Conservation (phyloP, 1,284 basidiomycete genomes). For the Trametes versicolor region DNA sequence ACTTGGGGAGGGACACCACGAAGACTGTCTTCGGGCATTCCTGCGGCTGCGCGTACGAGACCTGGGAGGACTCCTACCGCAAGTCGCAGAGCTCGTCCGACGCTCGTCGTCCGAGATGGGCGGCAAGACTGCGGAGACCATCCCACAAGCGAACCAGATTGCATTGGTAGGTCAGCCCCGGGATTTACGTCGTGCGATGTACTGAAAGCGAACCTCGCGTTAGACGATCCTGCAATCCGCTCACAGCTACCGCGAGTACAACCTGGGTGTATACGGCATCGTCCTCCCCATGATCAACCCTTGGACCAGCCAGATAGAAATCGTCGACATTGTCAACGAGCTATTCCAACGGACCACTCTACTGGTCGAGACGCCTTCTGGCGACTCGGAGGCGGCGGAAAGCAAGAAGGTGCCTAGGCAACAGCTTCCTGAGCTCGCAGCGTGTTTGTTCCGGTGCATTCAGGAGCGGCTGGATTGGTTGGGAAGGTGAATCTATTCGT, state of each 20-base stretch:
- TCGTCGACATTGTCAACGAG: conserved; percentile 77
- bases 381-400: conserved; percentile 37
- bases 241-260: conserved; percentile 77
- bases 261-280: conserved; percentile 81
- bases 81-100: conserved; percentile 58
- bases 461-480: conserved; percentile 80
- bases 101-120: conserved; percentile 52
- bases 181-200: neutral
- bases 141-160: conserved; percentile 80
- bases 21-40: conserved; percentile 87
- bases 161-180: conserved; percentile 61
- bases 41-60: conserved; percentile 79
- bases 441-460: conserved; percentile 74
- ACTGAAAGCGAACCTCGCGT: neutral
- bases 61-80: conserved; percentile 64
- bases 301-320: conserved; percentile 81
- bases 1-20: conserved; percentile 63
- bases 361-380: conserved; percentile 52
- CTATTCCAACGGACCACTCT: conserved; percentile 79
- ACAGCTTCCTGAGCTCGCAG: conserved; percentile 80
- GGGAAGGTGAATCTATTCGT: conserved; percentile 56
- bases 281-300: conserved; percentile 76
- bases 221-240: conserved; percentile 81
- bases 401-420: conserved; percentile 52
- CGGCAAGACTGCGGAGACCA: conserved; percentile 52